phyloP scores from a whole-genome alignment of 495 filamentous ascomycete genomes.

The Xylaria sp. region DNA sequence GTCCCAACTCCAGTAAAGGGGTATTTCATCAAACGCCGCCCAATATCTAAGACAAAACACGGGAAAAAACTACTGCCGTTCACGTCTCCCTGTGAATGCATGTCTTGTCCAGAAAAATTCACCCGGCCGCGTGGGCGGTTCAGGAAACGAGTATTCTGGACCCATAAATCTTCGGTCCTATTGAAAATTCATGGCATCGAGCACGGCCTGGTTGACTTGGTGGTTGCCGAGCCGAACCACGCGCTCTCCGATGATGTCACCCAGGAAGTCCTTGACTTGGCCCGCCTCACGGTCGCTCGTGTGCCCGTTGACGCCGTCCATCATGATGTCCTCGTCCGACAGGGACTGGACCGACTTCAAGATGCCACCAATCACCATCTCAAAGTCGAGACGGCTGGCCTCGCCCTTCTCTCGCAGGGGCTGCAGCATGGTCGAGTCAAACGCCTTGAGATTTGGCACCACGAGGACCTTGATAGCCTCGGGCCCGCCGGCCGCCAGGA shows the following conservation, averaged over 20 bases:
- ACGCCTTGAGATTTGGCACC: conserved; percentile 78
- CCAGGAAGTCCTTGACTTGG: conserved; percentile 63
- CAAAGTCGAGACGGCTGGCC: conserved; percentile 61
- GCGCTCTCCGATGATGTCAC: conserved; percentile 63
- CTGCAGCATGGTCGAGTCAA: conserved; percentile 69
- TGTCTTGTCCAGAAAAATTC: background rate
- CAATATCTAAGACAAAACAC: background rate
- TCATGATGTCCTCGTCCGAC: conserved; percentile 19
- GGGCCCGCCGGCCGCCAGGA: conserved; percentile 74
- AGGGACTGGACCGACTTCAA: conserved; percentile 64
- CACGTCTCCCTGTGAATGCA: background rate
- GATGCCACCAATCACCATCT: conserved; percentile 67
- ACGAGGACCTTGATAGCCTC: conserved; percentile 83
- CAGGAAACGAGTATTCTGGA: background rate
- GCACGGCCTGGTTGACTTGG: conserved; percentile 55
- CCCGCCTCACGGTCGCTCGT: conserved; percentile 52
- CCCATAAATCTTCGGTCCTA: background rate
- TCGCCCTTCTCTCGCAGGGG: conserved; percentile 66
- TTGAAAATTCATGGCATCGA: conserved; percentile 51
- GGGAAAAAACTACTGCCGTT: background rate
- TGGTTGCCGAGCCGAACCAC: conserved; percentile 61
- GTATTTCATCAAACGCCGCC: conserved; percentile 23
- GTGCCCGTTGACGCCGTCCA: conserved; percentile 42
- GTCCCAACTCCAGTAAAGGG: conserved; percentile 8
- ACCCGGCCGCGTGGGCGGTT: background rate